Base-by-base conservation (phyloP, 2,329 filamentous ascomycete species). In the Tothia fuscella region DNA sequence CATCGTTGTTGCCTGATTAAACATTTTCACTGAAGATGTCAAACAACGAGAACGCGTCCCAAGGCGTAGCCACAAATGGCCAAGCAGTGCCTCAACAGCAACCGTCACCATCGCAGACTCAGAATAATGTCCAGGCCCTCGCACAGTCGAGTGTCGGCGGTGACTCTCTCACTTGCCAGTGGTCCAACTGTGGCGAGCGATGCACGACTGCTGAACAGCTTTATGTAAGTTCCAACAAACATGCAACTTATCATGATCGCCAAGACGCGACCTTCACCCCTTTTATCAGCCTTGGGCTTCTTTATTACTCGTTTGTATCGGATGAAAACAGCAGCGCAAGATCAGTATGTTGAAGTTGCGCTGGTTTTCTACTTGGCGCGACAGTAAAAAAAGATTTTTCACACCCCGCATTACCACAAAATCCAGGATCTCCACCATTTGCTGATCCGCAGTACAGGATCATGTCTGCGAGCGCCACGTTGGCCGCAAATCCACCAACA, bases 401-500 rank as follows among this genome's bases (percentile, higher is more conserved):
- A 31, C 25, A 14, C 14, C 22, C 6, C 5, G 10, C 10, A 20
- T 6, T 19, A 17, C 12, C 20, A 34, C 29, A 12, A 26, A 16
- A n/a, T 25, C 3, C 21, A 4, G 9, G 12, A 4, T 2, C 7
- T 26, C 21, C 24, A 38, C 16, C 24, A 32, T 6, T n/a, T 14
- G 17, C 33, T 30, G 25, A 31, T 41, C 49, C 20, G 14, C 33
- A 21, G 16, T 26, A 30, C 54, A 96, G 88, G 89, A 96, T 56
- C 91, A 98, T 64, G 88, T 98, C 52, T 96, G 91, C 65, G 91
- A 96, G 62, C 85, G 87, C 57, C 91, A 98, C 71, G 88, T 98
- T 60, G 91, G 91, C 50, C 86, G 91, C 65, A 98, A 98, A 72
- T 93, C 85, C 68, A 98, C 91, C 58, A 96, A 96, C 70, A 98